Evolutionary conservation across 257 asterid genomes (phyloP), one percentile per base, ranked within the genome.

Genomic region (Ocimum tenuiflorum): DNA sequence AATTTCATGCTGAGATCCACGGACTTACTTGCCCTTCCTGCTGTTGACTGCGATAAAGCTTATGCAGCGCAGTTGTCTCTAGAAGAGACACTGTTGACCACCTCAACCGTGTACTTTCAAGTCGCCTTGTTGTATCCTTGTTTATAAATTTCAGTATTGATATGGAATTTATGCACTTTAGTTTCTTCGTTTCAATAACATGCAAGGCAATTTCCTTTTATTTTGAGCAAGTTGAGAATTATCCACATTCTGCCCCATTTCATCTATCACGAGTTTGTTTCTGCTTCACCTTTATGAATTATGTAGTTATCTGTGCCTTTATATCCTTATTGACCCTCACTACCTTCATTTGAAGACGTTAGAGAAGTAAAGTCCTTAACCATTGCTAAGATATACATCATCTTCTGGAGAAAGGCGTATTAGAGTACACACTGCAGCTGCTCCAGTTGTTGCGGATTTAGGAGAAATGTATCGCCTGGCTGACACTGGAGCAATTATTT

Each of bases 331-430:
- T 31, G 29, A 20, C 23, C 53, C 60, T 39, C 41, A 22, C 24
- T 33, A 68, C 50, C 63, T 62, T 69, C 41, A 56, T 38, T 8
- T 61, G 39, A 33, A 63, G 69, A 57, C 36, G 15, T 17, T 65
- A 65, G 43, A 48, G 29, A 51, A 47, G 14, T 43, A 9, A 49
- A 57, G 31, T 35, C 77, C 94, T 84, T 84, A 79, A 87, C 84
- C 19, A 63, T 64, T 72, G 72, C 47, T 45, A 82, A 94, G 99
- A 78, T 94, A 86, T 76, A 94, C 99, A 64, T 94, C 99, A 47
- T 94, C 99, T 65, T 86, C 89, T 51, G 99, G 97, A 71, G 99
- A 94, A 82, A 79, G 99, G 77, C 96, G 97, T 63, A 94, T 94
- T 63, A 88, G 99, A 77, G 99, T 94, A 65, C 99, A 85, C 75